Conservation (phyloP, 2,329 filamentous ascomycete genomes). For the Fusarium aywerte region DNA sequence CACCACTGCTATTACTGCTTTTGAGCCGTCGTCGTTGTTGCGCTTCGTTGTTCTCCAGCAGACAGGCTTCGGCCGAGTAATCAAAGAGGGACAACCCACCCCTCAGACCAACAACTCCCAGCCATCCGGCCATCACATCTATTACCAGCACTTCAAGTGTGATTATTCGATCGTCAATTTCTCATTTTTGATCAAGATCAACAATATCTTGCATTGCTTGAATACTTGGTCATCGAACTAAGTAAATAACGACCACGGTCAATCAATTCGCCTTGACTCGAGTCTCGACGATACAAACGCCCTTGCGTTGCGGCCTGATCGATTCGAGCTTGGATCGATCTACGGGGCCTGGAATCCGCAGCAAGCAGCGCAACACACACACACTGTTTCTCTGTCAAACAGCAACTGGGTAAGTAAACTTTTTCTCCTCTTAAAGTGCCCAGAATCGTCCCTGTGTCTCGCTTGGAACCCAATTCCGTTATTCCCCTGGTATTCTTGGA, state of each 20-base stretch:
- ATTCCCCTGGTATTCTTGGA: background rate
- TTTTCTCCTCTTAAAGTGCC: background rate
- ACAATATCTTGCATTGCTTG: background rate
- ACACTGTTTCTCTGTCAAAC: background rate
- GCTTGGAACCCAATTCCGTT: slow-evolving; percentile 5
- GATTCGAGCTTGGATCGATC: slow-evolving; percentile 28
- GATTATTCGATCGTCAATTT: slow-evolving; percentile 8
- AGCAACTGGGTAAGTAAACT: slow-evolving; percentile 31
- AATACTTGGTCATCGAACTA: slow-evolving; percentile 4
- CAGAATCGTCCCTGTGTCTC: slow-evolving; percentile 1
- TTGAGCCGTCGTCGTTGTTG: background rate
- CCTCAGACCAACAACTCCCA: background rate
- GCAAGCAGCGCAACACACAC: background rate
- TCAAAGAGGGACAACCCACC: slow-evolving; percentile 22
- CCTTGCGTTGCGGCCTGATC: slow-evolving; percentile 40
- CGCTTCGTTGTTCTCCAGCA: slow-evolving; percentile 23
- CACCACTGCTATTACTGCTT: slow-evolving; percentile 17
- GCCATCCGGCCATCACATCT: background rate
- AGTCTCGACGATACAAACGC: slow-evolving; percentile 7
- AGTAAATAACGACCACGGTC: slow-evolving; percentile 7
- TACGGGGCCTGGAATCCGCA: slow-evolving; percentile 23
- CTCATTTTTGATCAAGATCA: background rate
- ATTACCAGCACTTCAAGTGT: background rate
- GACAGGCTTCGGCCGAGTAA: slow-evolving; percentile 34
- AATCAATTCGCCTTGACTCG: slow-evolving; percentile 1